Evolutionary conservation across 2,329 filamentous ascomycete species (phyloP), one percentile per base, ranked within the genome.

Genomic region (Fusarium odoratissimum): DNA sequence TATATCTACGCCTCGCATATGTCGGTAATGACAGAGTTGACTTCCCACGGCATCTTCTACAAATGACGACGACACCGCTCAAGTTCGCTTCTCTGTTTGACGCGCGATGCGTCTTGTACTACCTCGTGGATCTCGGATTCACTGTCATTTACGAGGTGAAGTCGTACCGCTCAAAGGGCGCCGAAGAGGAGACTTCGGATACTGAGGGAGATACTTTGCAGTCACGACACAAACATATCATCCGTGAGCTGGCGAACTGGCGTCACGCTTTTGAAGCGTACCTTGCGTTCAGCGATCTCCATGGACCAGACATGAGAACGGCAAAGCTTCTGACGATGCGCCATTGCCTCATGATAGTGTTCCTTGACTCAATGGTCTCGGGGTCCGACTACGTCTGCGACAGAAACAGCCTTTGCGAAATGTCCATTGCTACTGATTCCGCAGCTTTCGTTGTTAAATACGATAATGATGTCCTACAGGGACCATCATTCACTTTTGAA

Each of bases 381-480:
- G 57, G 57, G 5, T 55, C 46, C 11, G 46, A 60, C 19, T 60
- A 55, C 13, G 11, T 52, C 9, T 60, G 57, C 10, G 57, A 60
- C 12, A 60, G 19, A 11, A 28, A 35, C 3, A 5, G n/a, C 1
- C 1, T 60, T 1, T 60, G 16, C 13, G 46, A 60, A 2, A 17
- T 60, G 1, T 49, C 37, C 14, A 55, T 23, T 14, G 45, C 57
- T 5, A 10, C 3, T 28, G 57, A 55, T 14, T 49, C 35, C 3
- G 57, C 57, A 35, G 2, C 37, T 14, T 54, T 35, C 2, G 4
- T 16, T 3, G 5, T 60, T 4, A 14, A 41, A 3, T 12, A 60
- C 14, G 57, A 60, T 1, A 31, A 14, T 10, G n/a, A 55, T 2
- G 14, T 3, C 9, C 21, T 60, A 6, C 28, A 42, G 1, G 28